Evolutionary conservation across 768 basidiomycete species (phyloP), one percentile per base, ranked within the genome.

Genomic region (Mycena amicta): DNA sequence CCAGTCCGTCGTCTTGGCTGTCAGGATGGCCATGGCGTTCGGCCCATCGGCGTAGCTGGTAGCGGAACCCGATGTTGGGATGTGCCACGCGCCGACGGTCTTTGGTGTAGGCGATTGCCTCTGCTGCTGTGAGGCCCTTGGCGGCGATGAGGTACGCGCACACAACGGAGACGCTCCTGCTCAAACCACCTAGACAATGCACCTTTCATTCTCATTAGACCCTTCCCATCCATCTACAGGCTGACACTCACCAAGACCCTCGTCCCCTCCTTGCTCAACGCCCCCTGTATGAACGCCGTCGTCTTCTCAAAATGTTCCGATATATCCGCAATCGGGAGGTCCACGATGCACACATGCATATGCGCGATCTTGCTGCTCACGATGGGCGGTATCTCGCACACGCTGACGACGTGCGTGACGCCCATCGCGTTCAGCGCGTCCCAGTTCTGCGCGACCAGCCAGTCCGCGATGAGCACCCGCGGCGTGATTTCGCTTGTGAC

Each of bases 331-430:
- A 67, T 58, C 5, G 66, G 60, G n/a, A 67, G 66, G 68, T 84
- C 82, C 40, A 68, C 69, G 50, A 83, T 63, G 40, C 53, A 55
- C 16, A 60, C 59, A 25, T 60, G 59, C 53, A 60, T 11, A 30
- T 60, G 59, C 30, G 27, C 40, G 41, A 60, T 60, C 18, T 47
- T 54, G 74, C 50, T 68, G 68, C 57, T 77, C 57, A 37, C 66
- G 43, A 47, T 59, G 39, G 3, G 70, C 40, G 59, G 49, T 2
- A 60, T 69, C 57, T 82, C 80, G 37, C 81, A 53, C 29, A 77
- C 77, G 37, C 78, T 80, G n/a, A 84, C 72, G 64, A 84, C 65
- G 62, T 84, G 82, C 3, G 83, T 84, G 59, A 84, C 69, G 6
- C 83, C 81, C 4, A 82, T 71, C 11, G 67, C 69, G 16, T 66